A percentile compares a stretch with the other conserved stretches of the same genome.
Evolutionary conservation across 2,329 filamentous ascomycete species (phyloP).

Genomic region (Alternaria solani): DNA sequence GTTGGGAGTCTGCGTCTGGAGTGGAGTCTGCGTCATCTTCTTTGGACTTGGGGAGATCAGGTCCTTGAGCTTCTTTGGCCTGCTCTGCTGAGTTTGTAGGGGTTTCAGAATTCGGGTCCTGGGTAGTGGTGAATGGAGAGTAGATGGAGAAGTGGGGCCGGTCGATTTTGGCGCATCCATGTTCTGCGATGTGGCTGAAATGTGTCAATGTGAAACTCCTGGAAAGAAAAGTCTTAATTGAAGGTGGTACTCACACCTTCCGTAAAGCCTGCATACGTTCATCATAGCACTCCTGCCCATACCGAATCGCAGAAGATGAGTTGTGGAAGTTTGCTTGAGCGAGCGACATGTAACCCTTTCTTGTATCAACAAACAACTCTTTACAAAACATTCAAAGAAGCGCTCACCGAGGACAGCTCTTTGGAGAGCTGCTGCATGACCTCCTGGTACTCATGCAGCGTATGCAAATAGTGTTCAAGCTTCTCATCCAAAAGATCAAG

Average conservation of each 20-base stretch:
- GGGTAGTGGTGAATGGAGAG: background rate
- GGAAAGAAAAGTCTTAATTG: too few species aligned
- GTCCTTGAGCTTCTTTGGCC: background rate
- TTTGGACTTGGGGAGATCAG: background rate
- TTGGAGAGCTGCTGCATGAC: slow-evolving; percentile 64
- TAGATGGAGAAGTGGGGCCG: slow-evolving; percentile 10
- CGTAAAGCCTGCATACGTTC: slow-evolving; percentile 72
- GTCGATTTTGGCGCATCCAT: slow-evolving; percentile 21
- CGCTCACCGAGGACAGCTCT: slow-evolving; percentile 63
- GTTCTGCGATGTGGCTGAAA: slow-evolving; percentile 5
- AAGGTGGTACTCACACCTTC: slow-evolving; percentile 51
- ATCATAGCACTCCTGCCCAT: slow-evolving; percentile 76
- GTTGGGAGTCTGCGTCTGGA: background rate
- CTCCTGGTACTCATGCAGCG: slow-evolving; percentile 72
- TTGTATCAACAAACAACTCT: background rate
- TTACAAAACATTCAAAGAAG: background rate
- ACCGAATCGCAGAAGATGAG: slow-evolving; percentile 68
- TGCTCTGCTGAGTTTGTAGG: background rate
- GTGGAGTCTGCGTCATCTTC: background rate
- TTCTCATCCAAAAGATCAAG: slow-evolving; percentile 66
- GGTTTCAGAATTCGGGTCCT: background rate
- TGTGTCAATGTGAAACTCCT: too few species aligned
- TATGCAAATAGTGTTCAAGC: slow-evolving; percentile 69
- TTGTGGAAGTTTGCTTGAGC: slow-evolving; percentile 79
- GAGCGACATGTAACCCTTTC: slow-evolving; percentile 60